These are phyloP conservation scores for Nectriaceae sp. DNA, from an alignment of 2,329 filamentous ascomycete species.

Conservation along the genomic window DNA sequence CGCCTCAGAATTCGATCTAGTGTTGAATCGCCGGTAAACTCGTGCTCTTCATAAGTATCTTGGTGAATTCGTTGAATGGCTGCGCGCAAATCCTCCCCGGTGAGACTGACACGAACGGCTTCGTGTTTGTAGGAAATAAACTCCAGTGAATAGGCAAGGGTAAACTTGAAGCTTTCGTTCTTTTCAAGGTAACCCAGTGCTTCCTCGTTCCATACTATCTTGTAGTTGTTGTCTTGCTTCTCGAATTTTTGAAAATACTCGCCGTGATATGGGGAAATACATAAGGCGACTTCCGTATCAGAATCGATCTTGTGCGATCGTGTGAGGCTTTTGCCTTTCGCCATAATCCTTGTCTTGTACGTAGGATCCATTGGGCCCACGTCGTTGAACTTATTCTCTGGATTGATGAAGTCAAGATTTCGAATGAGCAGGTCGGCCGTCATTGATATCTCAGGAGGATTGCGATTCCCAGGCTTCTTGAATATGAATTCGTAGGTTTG, in stretches of 20 bases:
- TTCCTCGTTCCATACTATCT: background rate
- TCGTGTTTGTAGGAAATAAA: background rate
- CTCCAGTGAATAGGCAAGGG: background rate
- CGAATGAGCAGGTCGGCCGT: background rate
- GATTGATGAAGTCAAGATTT: background rate
- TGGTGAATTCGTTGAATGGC: background rate
- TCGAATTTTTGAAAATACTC: background rate
- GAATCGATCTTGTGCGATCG: background rate
- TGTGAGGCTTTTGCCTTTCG: background rate
- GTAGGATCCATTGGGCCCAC: background rate
- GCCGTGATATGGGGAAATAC: background rate
- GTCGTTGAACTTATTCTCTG: background rate
- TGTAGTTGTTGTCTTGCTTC: background rate
- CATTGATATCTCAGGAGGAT: background rate
- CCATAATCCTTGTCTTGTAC: background rate
- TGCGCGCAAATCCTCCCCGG: background rate
- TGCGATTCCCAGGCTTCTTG: background rate
- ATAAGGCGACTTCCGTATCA: background rate
- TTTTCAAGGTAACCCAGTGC: background rate
- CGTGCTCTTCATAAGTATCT: background rate
- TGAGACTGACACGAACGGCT: background rate
- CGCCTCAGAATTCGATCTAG: background rate
- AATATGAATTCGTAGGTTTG: background rate
- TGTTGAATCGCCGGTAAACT: background rate
- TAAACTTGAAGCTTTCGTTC: background rate